A percentile compares a stretch with the other conserved stretches of the same genome.
Evolutionary conservation across 768 basidiomycete genomes (phyloP).

Genomic region (Mycena amicta): DNA sequence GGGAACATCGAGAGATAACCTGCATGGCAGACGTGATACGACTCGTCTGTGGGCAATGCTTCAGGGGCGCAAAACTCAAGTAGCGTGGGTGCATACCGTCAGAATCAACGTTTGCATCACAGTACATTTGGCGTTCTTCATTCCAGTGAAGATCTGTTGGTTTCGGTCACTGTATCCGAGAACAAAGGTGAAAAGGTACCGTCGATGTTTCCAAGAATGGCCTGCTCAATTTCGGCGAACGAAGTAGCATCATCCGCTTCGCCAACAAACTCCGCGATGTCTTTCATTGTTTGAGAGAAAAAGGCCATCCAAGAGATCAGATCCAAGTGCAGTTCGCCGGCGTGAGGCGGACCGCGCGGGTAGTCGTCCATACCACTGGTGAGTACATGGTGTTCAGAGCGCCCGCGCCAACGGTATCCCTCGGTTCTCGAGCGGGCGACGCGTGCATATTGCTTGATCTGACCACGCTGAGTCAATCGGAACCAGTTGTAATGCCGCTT

Average conservation of each 20-base stretch:
- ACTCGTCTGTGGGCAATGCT: constrained; percentile 67
- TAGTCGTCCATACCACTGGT: constrained; percentile 98
- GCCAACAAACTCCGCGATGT: constrained; percentile 84
- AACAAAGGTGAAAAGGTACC: constrained; percentile 47
- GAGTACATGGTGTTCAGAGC: constrained; percentile 82
- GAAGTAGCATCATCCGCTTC: constrained; percentile 82
- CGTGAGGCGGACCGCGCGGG: constrained; percentile 85
- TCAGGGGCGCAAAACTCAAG: not conserved
- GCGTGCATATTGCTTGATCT: constrained; percentile 88
- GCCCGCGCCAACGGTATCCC: constrained; percentile 93
- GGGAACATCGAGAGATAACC: constrained; percentile 97
- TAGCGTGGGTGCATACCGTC: constrained; percentile 58
- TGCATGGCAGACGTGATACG: constrained; percentile 85
- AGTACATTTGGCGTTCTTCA: constrained; percentile 89
- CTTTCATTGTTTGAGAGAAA: constrained; percentile 91
- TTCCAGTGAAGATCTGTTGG: constrained; percentile 87
- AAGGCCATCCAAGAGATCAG: constrained; percentile 96
- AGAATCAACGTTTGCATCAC: constrained; percentile 82
- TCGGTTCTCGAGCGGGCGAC: constrained; percentile 85
- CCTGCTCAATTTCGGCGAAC: constrained; percentile 76
- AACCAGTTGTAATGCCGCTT: constrained; percentile 97
- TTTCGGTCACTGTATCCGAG: constrained; percentile 1
- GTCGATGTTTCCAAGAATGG: constrained; percentile 82
- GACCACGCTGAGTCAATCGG: constrained; percentile 89
- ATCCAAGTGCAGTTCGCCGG: constrained; percentile 92